Evolutionary conservation across 345 rosid species (phyloP).

Genomic region (Aegle marmelos): DNA sequence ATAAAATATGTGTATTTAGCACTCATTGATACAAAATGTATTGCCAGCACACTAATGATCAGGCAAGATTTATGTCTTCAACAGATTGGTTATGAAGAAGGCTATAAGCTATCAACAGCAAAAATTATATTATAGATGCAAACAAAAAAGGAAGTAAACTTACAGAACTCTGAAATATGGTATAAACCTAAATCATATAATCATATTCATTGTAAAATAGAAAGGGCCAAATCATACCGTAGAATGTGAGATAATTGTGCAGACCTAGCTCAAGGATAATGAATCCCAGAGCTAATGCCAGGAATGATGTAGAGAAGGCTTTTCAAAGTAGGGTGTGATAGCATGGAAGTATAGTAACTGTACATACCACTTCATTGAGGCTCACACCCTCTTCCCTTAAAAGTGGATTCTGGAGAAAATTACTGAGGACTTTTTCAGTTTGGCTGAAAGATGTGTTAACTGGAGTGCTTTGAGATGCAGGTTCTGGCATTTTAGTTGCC

Average conservation of each 20-base stretch:
- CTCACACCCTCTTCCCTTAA: slow-evolving; percentile 49
- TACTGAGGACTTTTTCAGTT: slow-evolving; percentile 75
- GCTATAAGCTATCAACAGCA: neutral
- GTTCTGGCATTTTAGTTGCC: slow-evolving; percentile 34
- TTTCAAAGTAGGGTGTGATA: neutral
- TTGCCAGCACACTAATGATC: neutral
- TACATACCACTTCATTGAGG: slow-evolving; percentile 44
- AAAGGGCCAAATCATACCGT: neutral
- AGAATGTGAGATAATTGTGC: neutral
- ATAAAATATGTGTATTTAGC: neutral
- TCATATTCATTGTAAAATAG: neutral
- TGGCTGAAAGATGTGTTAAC: slow-evolving; percentile 45
- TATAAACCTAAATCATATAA: neutral
- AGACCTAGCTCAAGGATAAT: neutral
- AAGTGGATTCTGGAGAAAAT: slow-evolving; percentile 62
- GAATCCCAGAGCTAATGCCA: neutral
- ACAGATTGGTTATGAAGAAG: neutral
- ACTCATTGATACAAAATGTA: neutral
- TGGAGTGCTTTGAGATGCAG: slow-evolving; percentile 27
- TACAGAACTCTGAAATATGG: neutral
- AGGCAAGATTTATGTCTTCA: neutral
- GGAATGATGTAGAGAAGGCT: neutral
- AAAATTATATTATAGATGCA: neutral
- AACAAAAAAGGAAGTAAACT: neutral
- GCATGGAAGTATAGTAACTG: neutral